These are phyloP conservation scores for Glonium stellatum DNA, from an alignment of 495 filamentous ascomycete genomes.

Conservation along the genomic window DNA sequence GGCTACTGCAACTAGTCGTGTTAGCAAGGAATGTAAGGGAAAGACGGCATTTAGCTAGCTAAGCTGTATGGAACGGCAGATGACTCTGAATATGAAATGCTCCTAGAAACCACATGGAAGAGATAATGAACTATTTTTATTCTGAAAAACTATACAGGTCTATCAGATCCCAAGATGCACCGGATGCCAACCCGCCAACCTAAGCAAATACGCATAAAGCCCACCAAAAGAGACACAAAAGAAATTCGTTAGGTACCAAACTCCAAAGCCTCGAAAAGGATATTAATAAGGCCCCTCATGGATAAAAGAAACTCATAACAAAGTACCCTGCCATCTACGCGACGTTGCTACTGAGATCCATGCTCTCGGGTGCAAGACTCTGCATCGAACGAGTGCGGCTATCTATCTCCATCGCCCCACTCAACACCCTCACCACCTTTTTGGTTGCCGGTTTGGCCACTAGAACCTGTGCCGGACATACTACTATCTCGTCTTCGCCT, in stretches of 20 bases:
- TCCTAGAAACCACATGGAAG: background rate
- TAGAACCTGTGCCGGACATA: constrained; percentile 88
- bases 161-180: background rate
- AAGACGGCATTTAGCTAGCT: background rate
- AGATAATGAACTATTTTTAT: background rate
- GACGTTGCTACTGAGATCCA: constrained; percentile 24
- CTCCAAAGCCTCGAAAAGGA: background rate
- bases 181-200: background rate
- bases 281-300: background rate
- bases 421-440: constrained; percentile 40
- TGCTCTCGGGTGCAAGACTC: constrained; percentile 30
- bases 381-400: constrained; percentile 21
- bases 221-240: background rate
- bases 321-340: constrained; percentile 13
- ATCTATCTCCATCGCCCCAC: constrained; percentile 40
- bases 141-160: background rate
- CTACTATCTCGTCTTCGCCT: constrained; percentile 84
- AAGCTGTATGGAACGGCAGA: background rate
- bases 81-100: too few species aligned
- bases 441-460: constrained; percentile 42
- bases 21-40: background rate
- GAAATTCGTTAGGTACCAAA: background rate
- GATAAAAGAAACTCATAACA: background rate
- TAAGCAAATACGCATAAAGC: background rate
- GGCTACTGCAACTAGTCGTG: background rate